Evolutionary conservation across 2,329 filamentous ascomycete genomes (phyloP).

Genomic region (Botryosphaeria dothidea): DNA sequence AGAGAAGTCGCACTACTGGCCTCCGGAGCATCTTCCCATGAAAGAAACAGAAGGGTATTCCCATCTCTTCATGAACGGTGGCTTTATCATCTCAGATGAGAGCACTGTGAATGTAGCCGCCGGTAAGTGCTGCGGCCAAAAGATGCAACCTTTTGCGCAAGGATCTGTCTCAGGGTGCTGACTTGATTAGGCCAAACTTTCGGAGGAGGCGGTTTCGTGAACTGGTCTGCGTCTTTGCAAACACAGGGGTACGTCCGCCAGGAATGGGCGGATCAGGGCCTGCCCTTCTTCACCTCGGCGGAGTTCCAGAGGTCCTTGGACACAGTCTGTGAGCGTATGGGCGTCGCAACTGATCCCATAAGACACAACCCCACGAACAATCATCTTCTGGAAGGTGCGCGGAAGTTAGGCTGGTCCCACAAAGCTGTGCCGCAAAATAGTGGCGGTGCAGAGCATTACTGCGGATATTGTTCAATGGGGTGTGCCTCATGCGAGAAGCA

Average conservation of each 20-base stretch:
- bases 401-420: constrained; percentile 71
- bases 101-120: constrained; percentile 60
- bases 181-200: constrained; percentile 63
- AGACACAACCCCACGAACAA: constrained; percentile 73
- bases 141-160: neutral
- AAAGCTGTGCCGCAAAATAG: constrained; percentile 78
- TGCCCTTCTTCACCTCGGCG: constrained; percentile 72
- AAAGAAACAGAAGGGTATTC: constrained; percentile 58
- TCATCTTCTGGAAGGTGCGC: constrained; percentile 72
- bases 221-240: constrained; percentile 72
- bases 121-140: neutral
- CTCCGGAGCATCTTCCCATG: constrained; percentile 74
- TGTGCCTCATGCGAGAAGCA: constrained; percentile 71
- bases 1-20: constrained; percentile 79
- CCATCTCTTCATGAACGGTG: constrained; percentile 71
- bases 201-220: constrained; percentile 85
- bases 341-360: constrained; percentile 66
- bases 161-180: neutral
- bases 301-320: constrained; percentile 80
- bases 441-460: constrained; percentile 71
- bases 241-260: constrained; percentile 75
- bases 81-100: constrained; percentile 55
- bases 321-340: constrained; percentile 76
- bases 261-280: constrained; percentile 73
- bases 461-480: constrained; percentile 62